Conservation (phyloP, 208 protist species). For the Crithidia mellificae region DNA sequence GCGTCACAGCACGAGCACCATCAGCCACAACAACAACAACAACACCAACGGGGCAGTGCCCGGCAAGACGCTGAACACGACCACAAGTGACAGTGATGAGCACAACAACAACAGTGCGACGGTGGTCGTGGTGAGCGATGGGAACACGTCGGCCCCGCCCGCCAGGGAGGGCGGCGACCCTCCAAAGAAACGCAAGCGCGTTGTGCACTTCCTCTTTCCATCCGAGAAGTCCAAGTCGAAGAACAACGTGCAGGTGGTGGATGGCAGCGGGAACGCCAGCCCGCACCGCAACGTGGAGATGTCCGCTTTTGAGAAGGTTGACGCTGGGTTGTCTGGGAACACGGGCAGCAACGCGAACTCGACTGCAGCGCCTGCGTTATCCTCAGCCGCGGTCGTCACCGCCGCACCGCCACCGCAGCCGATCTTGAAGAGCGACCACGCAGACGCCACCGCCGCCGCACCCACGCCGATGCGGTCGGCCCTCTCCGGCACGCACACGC, state of each 20-base stretch:
- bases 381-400: no score
- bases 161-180: neutral
- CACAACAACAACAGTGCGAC: conserved; percentile 1
- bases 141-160: neutral
- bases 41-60: neutral
- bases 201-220: conserved; percentile 12
- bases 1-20: no score
- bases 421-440: neutral
- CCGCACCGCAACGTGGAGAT: neutral
- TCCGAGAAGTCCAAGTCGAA: neutral
- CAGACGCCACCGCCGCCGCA: neutral
- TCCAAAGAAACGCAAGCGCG: neutral
- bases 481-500: neutral
- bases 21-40: neutral
- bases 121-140: neutral
- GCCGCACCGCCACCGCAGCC: no score
- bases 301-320: neutral
- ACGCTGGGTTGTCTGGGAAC: no score
- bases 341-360: no score
- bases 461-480: neutral
- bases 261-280: neutral
- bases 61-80: no score
- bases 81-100: neutral
- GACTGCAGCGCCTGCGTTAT: no score
- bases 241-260: neutral